phyloP scores from a whole-genome alignment of 805 yeast species.

The Ogataea sp. region DNA sequence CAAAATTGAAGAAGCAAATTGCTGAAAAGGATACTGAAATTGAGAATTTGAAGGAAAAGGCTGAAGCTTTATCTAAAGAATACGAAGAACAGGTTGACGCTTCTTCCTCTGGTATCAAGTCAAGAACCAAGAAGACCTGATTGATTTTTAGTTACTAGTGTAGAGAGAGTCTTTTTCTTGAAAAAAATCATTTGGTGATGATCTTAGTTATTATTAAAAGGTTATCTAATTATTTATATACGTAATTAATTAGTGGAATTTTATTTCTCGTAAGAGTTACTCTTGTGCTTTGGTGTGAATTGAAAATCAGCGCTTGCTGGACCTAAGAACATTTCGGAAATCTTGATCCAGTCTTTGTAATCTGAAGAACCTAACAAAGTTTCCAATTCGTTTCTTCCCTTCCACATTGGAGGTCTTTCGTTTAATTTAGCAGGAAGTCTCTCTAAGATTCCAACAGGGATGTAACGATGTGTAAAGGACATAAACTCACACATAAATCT shows the following conservation, averaged over 20 bases:
- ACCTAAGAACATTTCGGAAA: slow-evolving; percentile 92
- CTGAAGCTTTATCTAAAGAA: slow-evolving; percentile 54
- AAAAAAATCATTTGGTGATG: too few species aligned
- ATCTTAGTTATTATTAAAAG: too few species aligned
- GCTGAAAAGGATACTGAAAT: slow-evolving; percentile 58
- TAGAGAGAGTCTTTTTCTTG: too few species aligned
- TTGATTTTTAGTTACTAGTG: too few species aligned
- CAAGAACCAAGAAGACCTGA: slow-evolving; percentile 2
- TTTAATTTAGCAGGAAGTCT: slow-evolving; percentile 81
- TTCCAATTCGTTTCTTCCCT: slow-evolving; percentile 88
- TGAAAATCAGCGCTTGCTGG: slow-evolving; percentile 67
- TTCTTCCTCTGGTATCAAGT: background rate
- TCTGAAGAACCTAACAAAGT: slow-evolving; percentile 80
- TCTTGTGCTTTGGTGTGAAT: slow-evolving; percentile 91
- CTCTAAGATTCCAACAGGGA: slow-evolving; percentile 91
- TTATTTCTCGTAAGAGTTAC: slow-evolving; percentile 58
- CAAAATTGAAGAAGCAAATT: slow-evolving; percentile 40
- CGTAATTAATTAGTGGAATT: too few species aligned
- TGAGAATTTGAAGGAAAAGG: slow-evolving; percentile 64
- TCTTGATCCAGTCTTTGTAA: slow-evolving; percentile 91
- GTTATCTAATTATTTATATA: background rate
- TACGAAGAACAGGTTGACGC: too few species aligned
- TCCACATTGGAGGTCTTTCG: slow-evolving; percentile 91
- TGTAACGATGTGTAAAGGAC: slow-evolving; percentile 88
- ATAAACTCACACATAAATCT: slow-evolving; percentile 90